A percentile compares a stretch with the other conserved stretches of the same genome.
These are phyloP conservation scores for Plasmodiophora brassicae DNA, from an alignment of 208 protist genomes.

Conservation along the genomic window DNA sequence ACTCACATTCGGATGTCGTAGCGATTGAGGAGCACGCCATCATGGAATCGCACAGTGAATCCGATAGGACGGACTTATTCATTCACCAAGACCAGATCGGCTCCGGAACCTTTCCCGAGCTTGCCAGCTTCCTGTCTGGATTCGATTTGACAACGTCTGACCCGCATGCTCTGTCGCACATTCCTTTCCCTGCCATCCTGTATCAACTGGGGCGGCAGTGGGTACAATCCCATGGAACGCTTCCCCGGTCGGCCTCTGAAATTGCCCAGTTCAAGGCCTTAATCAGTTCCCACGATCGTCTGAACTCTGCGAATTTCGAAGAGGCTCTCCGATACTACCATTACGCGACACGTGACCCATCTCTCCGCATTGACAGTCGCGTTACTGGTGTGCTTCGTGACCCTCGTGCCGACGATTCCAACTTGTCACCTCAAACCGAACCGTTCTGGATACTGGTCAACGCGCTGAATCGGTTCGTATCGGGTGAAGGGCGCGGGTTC, in stretches of 20 bases:
- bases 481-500: constrained; percentile 49
- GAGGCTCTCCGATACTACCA: not conserved
- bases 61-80: not conserved
- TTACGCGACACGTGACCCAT: not conserved
- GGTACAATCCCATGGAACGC: not conserved
- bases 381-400: no score
- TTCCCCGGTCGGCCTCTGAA: not conserved
- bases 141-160: constrained; percentile 18
- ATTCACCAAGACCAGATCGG: not conserved
- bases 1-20: not conserved
- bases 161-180: not conserved
- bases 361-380: not conserved
- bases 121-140: not conserved
- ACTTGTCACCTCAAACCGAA: not conserved
- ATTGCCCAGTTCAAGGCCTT: not conserved
- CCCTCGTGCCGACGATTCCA: not conserved
- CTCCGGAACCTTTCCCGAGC: not conserved
- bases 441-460: constrained; percentile 63
- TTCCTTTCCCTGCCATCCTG: constrained; percentile 32
- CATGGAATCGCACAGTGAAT: not conserved
- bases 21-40: constrained; percentile 6
- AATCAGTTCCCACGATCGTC: constrained; percentile 1
- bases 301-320: constrained; percentile 6
- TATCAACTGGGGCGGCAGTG: not conserved
- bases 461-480: constrained; percentile 62